A percentile compares a stretch with the other conserved stretches of the same genome.
phyloP scores from a whole-genome alignment of 306 rosid species.

The Trifolium repens region DNA sequence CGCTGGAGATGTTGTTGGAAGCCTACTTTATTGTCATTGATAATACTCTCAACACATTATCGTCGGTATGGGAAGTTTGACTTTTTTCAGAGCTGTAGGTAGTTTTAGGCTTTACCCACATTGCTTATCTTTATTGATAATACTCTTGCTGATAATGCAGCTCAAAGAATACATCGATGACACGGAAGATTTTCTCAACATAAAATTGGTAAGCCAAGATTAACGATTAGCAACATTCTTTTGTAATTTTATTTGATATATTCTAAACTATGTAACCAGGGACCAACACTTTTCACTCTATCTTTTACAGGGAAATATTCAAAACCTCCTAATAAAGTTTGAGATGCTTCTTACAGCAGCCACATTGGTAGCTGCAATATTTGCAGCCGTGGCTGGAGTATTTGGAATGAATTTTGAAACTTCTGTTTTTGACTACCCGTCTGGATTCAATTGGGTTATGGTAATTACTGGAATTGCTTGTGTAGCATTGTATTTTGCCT shows the following conservation, averaged over 20 bases:
- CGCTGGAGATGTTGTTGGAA: constrained; percentile 95
- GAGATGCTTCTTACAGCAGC: constrained; percentile 95
- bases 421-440: constrained; percentile 59
- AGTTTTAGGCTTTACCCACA: constrained; percentile 19
- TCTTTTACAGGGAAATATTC: constrained; percentile 82
- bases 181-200: constrained; percentile 97
- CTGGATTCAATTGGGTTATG: constrained; percentile 69
- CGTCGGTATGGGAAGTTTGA: constrained; percentile 67
- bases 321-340: constrained; percentile 88
- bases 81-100: constrained; percentile 30
- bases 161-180: constrained; percentile 97
- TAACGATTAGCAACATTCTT: constrained; percentile 28
- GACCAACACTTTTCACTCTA: constrained; percentile 16
- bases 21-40: constrained; percentile 94
- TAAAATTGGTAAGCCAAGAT: constrained; percentile 79
- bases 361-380: constrained; percentile 76
- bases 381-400: constrained; percentile 79
- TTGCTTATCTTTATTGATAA: constrained; percentile 9
- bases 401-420: constrained; percentile 85
- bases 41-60: constrained; percentile 78
- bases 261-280: constrained; percentile 16
- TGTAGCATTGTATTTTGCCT: constrained; percentile 57
- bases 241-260: constrained; percentile 40
- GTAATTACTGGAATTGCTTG: constrained; percentile 58
- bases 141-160: constrained; percentile 58